Conservation (phyloP, 2,329 filamentous ascomycete species). For the Berkeleyomyces rouxiae region DNA sequence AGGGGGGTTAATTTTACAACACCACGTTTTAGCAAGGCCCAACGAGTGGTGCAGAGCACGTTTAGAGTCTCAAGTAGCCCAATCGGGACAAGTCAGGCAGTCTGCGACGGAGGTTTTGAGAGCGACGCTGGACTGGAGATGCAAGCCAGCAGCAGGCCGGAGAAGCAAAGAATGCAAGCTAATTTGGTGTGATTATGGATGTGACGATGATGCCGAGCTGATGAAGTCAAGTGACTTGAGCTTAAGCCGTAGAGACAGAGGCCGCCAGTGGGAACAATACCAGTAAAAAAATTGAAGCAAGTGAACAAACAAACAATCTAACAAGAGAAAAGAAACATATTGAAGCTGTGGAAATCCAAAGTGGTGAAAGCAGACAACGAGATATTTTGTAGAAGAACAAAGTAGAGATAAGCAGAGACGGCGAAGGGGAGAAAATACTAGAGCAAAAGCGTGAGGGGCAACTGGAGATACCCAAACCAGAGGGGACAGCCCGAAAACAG, state of each 20-base stretch:
- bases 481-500: neutral
- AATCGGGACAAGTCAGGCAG: neutral
- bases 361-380: neutral
- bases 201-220: neutral
- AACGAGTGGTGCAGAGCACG: neutral
- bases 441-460: neutral
- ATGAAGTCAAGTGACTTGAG: neutral
- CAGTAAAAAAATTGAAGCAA: neutral
- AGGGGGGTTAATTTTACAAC: conserved; percentile 1
- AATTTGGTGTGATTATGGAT: neutral
- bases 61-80: neutral
- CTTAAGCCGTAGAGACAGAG: neutral
- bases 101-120: neutral
- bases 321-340: neutral
- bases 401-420: neutral
- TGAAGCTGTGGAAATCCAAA: neutral
- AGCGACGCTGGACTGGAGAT: neutral
- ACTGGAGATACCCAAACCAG: neutral
- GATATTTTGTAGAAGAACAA: neutral
- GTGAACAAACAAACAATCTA: neutral
- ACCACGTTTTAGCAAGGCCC: neutral
- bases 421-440: neutral
- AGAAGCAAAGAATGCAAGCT: neutral
- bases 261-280: neutral
- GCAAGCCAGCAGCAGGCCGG: neutral